Conservation (phyloP, 2,329 filamentous ascomycete genomes). For the Colletotrichum kahawae region DNA sequence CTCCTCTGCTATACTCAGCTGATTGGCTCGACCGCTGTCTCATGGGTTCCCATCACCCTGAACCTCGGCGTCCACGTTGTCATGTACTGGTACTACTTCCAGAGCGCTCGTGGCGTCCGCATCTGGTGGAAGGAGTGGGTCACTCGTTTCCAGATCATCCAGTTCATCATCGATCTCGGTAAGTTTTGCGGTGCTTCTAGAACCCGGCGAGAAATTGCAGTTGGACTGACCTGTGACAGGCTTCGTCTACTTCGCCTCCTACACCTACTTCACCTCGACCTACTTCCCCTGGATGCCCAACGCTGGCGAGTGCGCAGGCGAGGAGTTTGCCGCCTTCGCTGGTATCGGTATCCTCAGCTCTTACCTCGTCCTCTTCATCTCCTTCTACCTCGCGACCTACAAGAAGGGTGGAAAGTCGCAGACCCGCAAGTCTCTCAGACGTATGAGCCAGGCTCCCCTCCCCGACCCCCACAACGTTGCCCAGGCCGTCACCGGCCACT, state of each 20-base stretch:
- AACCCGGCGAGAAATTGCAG: not conserved
- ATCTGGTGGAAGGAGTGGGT: constrained; percentile 99
- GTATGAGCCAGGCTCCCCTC: constrained; percentile 70
- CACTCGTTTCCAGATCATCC: constrained; percentile 93
- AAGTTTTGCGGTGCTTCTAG: constrained; percentile 41
- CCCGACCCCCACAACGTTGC: constrained; percentile 82
- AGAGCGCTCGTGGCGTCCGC: constrained; percentile 90
- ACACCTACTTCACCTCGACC: constrained; percentile 93
- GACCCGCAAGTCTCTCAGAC: constrained; percentile 77
- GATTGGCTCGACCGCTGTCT: constrained; percentile 89
- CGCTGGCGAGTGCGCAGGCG: constrained; percentile 84
- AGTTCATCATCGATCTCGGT: constrained; percentile 97
- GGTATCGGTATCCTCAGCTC: constrained; percentile 92
- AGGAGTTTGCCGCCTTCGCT: constrained; percentile 94
- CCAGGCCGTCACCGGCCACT: constrained; percentile 53
- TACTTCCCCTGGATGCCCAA: constrained; percentile 90
- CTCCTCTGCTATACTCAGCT: constrained; percentile 98
- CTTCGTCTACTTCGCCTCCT: constrained; percentile 99
- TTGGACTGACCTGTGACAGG: constrained; percentile 53
- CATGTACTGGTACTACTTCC: constrained; percentile 99
- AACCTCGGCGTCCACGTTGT: constrained; percentile 96
- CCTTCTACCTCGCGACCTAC: constrained; percentile 98
- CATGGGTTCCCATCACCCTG: constrained; percentile 91
- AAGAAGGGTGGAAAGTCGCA: constrained; percentile 81
- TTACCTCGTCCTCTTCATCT: constrained; percentile 98